Evolutionary conservation across 1,139 yeast genomes (phyloP).

Genomic region (Yamadazyma kanchanaburiensis): DNA sequence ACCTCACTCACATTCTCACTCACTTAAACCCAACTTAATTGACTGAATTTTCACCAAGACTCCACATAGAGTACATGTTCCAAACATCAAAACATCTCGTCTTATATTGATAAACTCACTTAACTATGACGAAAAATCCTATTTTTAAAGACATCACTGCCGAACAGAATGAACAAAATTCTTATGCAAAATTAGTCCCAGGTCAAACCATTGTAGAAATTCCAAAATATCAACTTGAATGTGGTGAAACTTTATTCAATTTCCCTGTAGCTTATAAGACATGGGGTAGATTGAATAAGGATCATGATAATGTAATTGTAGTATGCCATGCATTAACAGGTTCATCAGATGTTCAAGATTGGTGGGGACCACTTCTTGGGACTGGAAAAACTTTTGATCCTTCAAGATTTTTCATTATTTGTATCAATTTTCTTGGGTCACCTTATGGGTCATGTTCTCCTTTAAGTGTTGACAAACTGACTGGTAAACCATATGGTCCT

Average conservation of each 20-base stretch:
- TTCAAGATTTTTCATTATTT: slow-evolving; percentile 74
- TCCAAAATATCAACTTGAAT: slow-evolving; percentile 75
- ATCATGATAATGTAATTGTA: slow-evolving; percentile 70
- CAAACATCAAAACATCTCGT: slow-evolving; percentile 14
- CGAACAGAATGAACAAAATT: slow-evolving; percentile 52
- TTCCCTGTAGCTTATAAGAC: slow-evolving; percentile 95
- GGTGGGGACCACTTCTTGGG: slow-evolving; percentile 99
- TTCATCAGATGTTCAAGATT: slow-evolving; percentile 89
- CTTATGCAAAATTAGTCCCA: slow-evolving; percentile 70
- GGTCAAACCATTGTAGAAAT: slow-evolving; percentile 78
- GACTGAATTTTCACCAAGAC: too few species aligned
- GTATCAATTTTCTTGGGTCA: slow-evolving; percentile 88
- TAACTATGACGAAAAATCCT: slow-evolving; percentile 8
- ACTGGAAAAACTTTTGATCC: slow-evolving; percentile 89
- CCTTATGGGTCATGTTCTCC: slow-evolving; percentile 98
- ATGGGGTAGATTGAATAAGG: slow-evolving; percentile 79
- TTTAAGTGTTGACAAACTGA: slow-evolving; percentile 66
- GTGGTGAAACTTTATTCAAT: slow-evolving; percentile 68
- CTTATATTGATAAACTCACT: too few species aligned
- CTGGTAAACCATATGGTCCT: slow-evolving; percentile 83
- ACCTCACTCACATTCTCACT: too few species aligned
- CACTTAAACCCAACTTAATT: too few species aligned
- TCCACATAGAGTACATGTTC: slow-evolving; percentile 12
- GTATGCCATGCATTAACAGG: slow-evolving; percentile 97
- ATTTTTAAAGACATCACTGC: slow-evolving; percentile 37